Evolutionary conservation across 176 grass and related monocot species (phyloP).

Genomic region (Pontederia crassipes): DNA sequence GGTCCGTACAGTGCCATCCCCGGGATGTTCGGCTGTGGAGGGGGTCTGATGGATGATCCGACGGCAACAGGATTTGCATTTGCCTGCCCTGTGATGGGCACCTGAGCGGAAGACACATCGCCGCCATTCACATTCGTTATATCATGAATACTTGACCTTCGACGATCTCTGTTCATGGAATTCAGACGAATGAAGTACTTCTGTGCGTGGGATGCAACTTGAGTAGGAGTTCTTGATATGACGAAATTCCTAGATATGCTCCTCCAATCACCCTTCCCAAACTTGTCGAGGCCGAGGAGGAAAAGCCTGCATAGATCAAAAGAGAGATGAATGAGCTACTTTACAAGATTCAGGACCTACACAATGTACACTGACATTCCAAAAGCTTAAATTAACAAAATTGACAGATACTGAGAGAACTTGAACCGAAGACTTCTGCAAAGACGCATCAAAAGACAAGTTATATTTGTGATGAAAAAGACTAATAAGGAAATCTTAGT

Average conservation of each 20-base stretch:
- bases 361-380: no score
- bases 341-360: neutral
- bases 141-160: slow-evolving; percentile 95
- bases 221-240: slow-evolving; percentile 86
- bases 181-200: slow-evolving; percentile 96
- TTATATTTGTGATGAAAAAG: no score
- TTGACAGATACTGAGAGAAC: no score
- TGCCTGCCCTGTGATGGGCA: slow-evolving; percentile 33
- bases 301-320: slow-evolving; percentile 41
- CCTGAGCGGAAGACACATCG: slow-evolving; percentile 29
- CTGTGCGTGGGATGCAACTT: slow-evolving; percentile 94
- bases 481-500: no score
- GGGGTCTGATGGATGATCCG: slow-evolving; percentile 35
- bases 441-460: no score
- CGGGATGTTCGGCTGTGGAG: slow-evolving; percentile 30
- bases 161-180: slow-evolving; percentile 82
- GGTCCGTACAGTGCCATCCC: slow-evolving; percentile 49
- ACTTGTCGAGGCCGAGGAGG: slow-evolving; percentile 81
- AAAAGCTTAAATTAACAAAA: no score
- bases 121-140: slow-evolving; percentile 60
- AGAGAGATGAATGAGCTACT: neutral
- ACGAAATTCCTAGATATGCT: slow-evolving; percentile 98
- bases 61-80: neutral
- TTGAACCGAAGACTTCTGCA: no score
- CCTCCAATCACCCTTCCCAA: slow-evolving; percentile 95